Conservation (phyloP, 108 stramenopile genomes). For the Epithemia pelagica region DNA sequence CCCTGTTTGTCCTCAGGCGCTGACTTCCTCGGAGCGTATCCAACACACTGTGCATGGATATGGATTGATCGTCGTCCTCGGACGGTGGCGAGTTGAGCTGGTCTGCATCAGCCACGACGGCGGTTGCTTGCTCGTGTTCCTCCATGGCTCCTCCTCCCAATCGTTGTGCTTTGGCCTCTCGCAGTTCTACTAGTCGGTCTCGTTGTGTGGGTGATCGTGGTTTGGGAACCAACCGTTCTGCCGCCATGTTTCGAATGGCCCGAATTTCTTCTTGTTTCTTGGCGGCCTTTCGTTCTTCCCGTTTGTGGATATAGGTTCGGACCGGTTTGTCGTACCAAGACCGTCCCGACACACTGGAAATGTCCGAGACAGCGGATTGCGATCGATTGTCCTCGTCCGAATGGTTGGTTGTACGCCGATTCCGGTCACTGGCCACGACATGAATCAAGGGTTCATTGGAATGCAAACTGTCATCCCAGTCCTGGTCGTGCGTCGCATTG, state of each 20-base stretch:
- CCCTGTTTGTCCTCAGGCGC: background rate
- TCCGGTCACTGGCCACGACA: constrained; percentile 1
- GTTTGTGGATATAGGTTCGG: constrained; percentile 18
- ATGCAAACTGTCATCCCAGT: background rate
- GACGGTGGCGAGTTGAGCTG: background rate
- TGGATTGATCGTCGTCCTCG: background rate
- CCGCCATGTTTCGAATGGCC: constrained; percentile 37
- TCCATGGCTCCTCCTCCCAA: background rate
- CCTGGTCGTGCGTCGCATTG: background rate
- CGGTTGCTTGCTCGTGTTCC: background rate
- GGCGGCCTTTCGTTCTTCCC: constrained; percentile 21
- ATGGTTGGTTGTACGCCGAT: background rate
- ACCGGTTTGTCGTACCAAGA: constrained; percentile 39
- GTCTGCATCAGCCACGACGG: background rate
- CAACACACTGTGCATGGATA: background rate
- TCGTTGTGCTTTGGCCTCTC: constrained; percentile 32
- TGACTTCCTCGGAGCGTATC: background rate
- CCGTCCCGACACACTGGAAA: background rate
- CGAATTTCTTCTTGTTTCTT: constrained; percentile 34
- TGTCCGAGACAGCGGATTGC: background rate
- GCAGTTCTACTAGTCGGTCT: constrained; percentile 45
- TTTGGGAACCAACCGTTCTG: constrained; percentile 45
- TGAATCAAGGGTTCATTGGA: background rate
- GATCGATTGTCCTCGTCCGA: constrained; percentile 2
- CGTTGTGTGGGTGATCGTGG: constrained; percentile 32